Evolutionary conservation across 1,139 yeast species (phyloP).

Genomic region (Meyerozyma smithsonii): DNA sequence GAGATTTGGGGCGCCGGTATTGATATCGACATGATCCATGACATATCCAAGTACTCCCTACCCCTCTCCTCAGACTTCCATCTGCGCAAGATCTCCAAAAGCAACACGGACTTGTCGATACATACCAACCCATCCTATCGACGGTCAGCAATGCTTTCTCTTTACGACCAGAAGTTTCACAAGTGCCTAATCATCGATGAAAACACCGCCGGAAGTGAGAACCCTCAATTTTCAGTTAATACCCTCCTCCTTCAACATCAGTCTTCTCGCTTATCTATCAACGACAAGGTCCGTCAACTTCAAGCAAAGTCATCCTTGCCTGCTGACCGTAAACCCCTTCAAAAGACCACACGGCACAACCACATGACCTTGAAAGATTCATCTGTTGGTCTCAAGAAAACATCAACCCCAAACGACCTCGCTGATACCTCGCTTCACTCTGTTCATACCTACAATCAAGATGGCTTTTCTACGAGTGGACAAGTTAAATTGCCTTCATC

Average conservation of each 20-base stretch:
- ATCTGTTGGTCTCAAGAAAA: conserved; percentile 36
- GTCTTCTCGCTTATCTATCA: conserved; percentile 34
- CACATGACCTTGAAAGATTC: conserved; percentile 41
- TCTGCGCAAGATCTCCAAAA: conserved; percentile 23
- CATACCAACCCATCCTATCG: conserved; percentile 49
- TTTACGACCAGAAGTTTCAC: conserved; percentile 41
- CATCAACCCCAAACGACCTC: conserved; percentile 10
- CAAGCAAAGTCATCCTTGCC: conserved; percentile 6
- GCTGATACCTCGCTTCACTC: background rate
- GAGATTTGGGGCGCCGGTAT: conserved; percentile 31
- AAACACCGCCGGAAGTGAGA: conserved; percentile 22
- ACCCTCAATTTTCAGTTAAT: conserved; percentile 38
- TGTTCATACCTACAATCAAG: background rate
- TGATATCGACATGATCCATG: conserved; percentile 19
- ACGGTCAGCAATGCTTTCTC: conserved; percentile 51
- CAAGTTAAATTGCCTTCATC: conserved; percentile 45
- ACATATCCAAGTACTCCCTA: conserved; percentile 20
- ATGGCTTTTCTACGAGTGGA: conserved; percentile 50
- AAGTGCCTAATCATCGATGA: conserved; percentile 31
- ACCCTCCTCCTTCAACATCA: conserved; percentile 38
- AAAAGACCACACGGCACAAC: conserved; percentile 22
- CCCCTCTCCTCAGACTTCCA: conserved; percentile 24
- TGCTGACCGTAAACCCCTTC: conserved; percentile 5
- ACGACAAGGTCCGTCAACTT: conserved; percentile 26
- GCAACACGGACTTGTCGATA: conserved; percentile 36